These are phyloP conservation scores for Trichosporon sp. DNA, from an alignment of 1,284 basidiomycete species.

Conservation along the genomic window DNA sequence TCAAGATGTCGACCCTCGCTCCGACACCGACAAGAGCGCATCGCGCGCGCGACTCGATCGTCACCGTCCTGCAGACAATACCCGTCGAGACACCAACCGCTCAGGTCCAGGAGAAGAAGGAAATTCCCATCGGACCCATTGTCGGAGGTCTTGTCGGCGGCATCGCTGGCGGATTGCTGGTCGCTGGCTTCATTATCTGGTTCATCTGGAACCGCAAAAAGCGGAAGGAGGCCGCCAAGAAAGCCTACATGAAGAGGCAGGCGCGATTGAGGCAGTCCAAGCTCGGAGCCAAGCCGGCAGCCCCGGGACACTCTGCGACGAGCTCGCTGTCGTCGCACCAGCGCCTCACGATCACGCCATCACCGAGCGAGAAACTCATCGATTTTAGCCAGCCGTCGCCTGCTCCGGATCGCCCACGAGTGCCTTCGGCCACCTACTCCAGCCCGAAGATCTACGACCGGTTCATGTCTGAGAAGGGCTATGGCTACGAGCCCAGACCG, in stretches of 20 bases:
- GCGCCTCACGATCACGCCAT: not conserved
- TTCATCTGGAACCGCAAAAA: constrained; percentile 15
- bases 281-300: not conserved
- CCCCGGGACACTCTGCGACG: not conserved
- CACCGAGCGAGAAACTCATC: constrained; percentile 1
- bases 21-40: constrained; percentile 3
- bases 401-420: not conserved
- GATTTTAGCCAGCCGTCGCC: not conserved
- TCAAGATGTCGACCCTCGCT: not conserved
- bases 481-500: constrained; percentile 22
- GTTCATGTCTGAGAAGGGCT: constrained; percentile 18
- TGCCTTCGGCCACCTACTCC: constrained; percentile 1
- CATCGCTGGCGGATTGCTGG: constrained; percentile 21
- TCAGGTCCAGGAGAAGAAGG: not conserved
- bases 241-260: constrained; percentile 7
- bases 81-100: not conserved
- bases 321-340: not conserved
- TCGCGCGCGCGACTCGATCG: constrained; percentile 7
- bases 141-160: constrained; percentile 33
- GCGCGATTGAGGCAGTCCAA: not conserved
- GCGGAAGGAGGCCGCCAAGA: constrained; percentile 13
- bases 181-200: constrained; percentile 19
- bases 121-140: constrained; percentile 17
- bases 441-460: constrained; percentile 13
- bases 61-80: constrained; percentile 14